Conservation (phyloP, 805 yeast species). For the Sporopachydermia quercuum region DNA sequence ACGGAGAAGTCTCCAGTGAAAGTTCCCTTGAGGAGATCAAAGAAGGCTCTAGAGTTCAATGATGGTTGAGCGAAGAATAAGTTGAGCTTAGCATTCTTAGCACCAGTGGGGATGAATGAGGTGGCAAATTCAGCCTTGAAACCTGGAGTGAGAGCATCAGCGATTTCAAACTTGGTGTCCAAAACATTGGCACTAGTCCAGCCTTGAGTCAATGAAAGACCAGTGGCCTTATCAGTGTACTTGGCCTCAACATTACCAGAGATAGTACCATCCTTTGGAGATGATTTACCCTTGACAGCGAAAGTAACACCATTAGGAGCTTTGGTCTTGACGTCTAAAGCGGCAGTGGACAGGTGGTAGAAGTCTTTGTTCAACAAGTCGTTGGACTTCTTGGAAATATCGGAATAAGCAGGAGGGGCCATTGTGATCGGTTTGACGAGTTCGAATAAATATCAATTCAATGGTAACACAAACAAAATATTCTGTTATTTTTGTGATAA, state of each 20-base stretch:
- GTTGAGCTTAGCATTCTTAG: constrained; percentile 80
- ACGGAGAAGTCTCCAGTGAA: constrained; percentile 91
- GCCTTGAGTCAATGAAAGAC: constrained; percentile 90
- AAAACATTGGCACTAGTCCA: constrained; percentile 91
- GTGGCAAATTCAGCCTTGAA: constrained; percentile 86
- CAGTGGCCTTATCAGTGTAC: constrained; percentile 83
- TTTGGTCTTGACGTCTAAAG: constrained; percentile 77
- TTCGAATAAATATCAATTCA: too few relatives aligned
- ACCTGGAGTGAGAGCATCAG: constrained; percentile 88
- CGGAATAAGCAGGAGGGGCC: constrained; percentile 87
- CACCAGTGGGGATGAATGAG: constrained; percentile 69
- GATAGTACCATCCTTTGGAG: constrained; percentile 64
- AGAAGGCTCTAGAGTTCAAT: constrained; percentile 86
- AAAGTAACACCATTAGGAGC: constrained; percentile 96
- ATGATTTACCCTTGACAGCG: constrained; percentile 82
- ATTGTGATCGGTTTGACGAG: constrained; percentile 19
- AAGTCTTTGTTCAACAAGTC: constrained; percentile 83
- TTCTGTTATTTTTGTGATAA: too few relatives aligned
- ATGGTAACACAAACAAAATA: too few relatives aligned
- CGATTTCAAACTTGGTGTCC: constrained; percentile 85
- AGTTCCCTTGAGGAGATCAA: constrained; percentile 85
- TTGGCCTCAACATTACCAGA: constrained; percentile 85
- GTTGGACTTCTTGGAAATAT: constrained; percentile 84
- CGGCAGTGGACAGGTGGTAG: constrained; percentile 79
- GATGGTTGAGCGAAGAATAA: constrained; percentile 85